These are phyloP conservation scores for Podila verticillata DNA, from an alignment of 192 early-diverging fungal genomes.

Conservation along the genomic window DNA sequence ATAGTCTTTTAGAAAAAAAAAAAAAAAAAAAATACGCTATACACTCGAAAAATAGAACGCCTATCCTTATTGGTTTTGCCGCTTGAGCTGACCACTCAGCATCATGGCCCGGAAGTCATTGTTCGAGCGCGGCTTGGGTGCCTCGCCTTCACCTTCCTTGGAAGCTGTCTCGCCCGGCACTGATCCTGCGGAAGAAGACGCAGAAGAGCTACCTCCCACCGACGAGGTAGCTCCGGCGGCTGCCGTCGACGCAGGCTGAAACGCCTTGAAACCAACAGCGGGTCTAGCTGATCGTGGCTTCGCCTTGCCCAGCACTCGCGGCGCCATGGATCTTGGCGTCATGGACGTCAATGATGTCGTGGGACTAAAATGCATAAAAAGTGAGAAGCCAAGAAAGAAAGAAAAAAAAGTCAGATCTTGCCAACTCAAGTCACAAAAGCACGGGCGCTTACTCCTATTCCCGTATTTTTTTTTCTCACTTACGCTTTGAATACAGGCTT, in stretches of 20 bases:
- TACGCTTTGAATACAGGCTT: too few species aligned
- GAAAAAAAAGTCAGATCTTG: too few species aligned
- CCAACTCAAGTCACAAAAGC: too few species aligned
- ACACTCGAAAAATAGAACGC: not conserved
- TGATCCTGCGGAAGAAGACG: too few species aligned
- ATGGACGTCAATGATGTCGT: not conserved
- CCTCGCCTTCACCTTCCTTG: not conserved
- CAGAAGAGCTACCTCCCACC: too few species aligned
- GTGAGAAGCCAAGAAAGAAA: too few species aligned
- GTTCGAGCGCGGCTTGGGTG: conserved; percentile 21
- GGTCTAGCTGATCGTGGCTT: not conserved
- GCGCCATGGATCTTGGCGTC: not conserved
- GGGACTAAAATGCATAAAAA: too few species aligned
- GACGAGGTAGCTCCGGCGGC: not conserved
- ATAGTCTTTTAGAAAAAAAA: not conserved
- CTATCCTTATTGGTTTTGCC: not conserved
- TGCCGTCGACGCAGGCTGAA: not conserved
- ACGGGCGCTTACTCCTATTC: too few species aligned
- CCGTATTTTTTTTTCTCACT: too few species aligned
- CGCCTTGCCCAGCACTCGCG: not conserved
- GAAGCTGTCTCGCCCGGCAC: not conserved
- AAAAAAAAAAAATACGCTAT: conserved; percentile 1
- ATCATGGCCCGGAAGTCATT: conserved; percentile 25
- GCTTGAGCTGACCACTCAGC: conserved; percentile 32
- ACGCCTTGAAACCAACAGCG: not conserved